Evolutionary conservation across 257 asterid species (phyloP), one percentile per base, ranked within the genome.

Genomic region (Eustoma russellianum): DNA sequence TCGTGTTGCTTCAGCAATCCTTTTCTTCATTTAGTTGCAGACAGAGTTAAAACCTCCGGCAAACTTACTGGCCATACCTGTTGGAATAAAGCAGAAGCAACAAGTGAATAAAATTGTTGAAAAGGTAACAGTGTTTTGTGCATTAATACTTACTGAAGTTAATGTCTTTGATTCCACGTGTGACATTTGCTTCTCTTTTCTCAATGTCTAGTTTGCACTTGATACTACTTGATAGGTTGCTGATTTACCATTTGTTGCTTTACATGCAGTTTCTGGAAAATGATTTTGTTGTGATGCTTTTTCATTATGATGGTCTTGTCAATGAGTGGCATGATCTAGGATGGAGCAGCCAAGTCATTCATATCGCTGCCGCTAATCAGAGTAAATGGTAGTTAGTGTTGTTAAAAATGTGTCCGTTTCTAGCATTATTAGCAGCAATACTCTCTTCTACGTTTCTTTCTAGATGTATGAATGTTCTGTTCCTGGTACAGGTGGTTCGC

Each of bases 401-500:
- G 16, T 46, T 51, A 3, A 50, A 53, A 7, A 11, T 4, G 28
- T 19, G 1, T 19, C 28, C 3, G 28, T 15, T 14, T 56, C 17
- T 51, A 6, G 6, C 12, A 38, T 38, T 38, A 8, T 6, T 38
- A 11, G 8, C 43, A 5, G 12, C 2, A 38, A 38, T 7, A 8
- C 8, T 38, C 12, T 38, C 3, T 11, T 6, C 43, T 38, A 38
- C 12, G 43, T 38, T 38, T 38, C 8, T 19, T 53, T 15, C 13
- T 35, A 30, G 47, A 2, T 53, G 18, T 15, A 17, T 55, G 3
- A 68, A 38, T 17, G 33, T 3, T 1, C 33, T 35, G 7, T 13
- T 17, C 9, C 57, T 48, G 9, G 34, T 28, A 17, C 59, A 90
- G 98, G 98, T 90, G 98, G 98, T 90, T 86, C 11, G 94, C 98